Evolutionary conservation across 345 rosid species (phyloP), one percentile per base, ranked within the genome.

Genomic region (Clausena lansium): DNA sequence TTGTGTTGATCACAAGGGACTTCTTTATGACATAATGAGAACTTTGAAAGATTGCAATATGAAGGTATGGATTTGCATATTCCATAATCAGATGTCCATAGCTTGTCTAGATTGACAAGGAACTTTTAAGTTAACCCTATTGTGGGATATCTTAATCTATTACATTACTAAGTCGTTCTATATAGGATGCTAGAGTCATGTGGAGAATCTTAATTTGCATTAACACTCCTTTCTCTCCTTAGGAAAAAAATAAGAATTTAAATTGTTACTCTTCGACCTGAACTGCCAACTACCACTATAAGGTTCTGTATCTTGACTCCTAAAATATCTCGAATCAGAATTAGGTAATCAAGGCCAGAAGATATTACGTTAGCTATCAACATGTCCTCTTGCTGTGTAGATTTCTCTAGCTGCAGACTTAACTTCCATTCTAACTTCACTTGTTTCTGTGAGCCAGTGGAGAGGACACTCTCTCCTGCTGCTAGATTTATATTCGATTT

Each of bases 21-120:
- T 94, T 38, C 83, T 93, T 57, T 94, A 93, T 55, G 98, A 94
- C 77, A 84, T 87, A 55, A 64, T 93, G 89, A 87, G 97, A 81
- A 91, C 98, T 80, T 83, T 91, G 81, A 94, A 94, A 83, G 97
- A 93, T 86, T 88, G 85, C 80, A 87, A 86, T 79, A 88, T 91
- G 68, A 86, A 90, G 97, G 98, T 91, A 80, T 63, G 50, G 41
- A 70, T 75, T 63, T 63, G 22, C 70, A 28, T 47, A 30, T 11
- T 75, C 70, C 20, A 4, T 58, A 67, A 28, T 47, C 6, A 14
- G 57, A 32, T 50, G 13, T 52, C 50, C 45, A 50, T 27, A 9
- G 0, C 28, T 14, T 66, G 52, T 66, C 57, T 27, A 10, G 41
- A 5, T 74, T 61, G 41, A 73, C 27, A 36, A 59, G 25, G 27